These are phyloP conservation scores for Emydomyces testavorans DNA, from an alignment of 2,329 filamentous ascomycete genomes.

Conservation along the genomic window DNA sequence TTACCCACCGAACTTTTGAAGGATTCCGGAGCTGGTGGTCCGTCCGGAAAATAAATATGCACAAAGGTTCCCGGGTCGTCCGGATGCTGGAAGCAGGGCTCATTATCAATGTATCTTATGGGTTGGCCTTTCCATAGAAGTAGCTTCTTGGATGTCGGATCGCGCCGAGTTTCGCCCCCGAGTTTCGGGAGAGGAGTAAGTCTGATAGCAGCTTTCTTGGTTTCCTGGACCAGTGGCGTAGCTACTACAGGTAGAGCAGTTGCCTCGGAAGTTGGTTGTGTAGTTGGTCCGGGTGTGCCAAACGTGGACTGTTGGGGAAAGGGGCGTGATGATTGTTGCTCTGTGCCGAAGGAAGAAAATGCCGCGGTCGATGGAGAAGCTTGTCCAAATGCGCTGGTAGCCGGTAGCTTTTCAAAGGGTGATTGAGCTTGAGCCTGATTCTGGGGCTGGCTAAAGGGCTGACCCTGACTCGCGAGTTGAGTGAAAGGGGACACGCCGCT, in stretches of 20 bases:
- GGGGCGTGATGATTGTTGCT: conserved; percentile 4
- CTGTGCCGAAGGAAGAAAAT: conserved; percentile 24
- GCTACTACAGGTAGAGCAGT: not conserved
- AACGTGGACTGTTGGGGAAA: conserved; percentile 22
- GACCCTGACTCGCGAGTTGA: conserved; percentile 16
- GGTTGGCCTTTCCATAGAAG: conserved; percentile 52
- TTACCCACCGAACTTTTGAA: conserved; percentile 43
- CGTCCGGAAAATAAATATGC: conserved; percentile 63
- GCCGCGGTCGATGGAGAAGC: conserved; percentile 20
- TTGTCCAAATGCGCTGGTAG: conserved; percentile 25
- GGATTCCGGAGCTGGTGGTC: conserved; percentile 45
- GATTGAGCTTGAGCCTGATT: conserved; percentile 10
- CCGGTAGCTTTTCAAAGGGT: conserved; percentile 28
- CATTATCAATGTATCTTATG: conserved; percentile 47
- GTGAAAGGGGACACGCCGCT: conserved; percentile 26
- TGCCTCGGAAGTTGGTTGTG: conserved; percentile 15
- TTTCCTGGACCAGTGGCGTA: conserved; percentile 3
- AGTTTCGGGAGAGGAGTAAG: conserved; percentile 19
- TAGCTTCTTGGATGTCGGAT: conserved; percentile 34
- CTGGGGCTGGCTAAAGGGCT: conserved; percentile 11
- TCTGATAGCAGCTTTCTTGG: conserved; percentile 15
- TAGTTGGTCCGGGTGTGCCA: conserved; percentile 18
- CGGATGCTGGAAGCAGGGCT: conserved; percentile 42
- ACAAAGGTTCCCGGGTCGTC: conserved; percentile 46
- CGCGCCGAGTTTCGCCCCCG: conserved; percentile 28